phyloP scores from a whole-genome alignment of 306 rosid genomes.

The Cicer yamashitae region DNA sequence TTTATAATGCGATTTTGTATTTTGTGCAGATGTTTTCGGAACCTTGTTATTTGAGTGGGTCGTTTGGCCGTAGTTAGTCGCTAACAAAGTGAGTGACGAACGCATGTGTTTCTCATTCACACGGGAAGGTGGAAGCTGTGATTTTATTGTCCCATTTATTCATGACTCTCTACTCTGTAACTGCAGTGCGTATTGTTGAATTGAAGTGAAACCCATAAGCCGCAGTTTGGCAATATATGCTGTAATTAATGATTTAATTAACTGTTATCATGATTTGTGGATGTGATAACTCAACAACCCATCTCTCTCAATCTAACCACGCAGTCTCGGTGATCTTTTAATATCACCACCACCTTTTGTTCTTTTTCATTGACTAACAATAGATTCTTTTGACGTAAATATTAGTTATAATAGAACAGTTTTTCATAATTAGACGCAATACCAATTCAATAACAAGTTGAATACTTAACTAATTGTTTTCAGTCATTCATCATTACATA shows the following conservation, averaged over 20 bases:
- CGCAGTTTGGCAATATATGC: conserved; percentile 49
- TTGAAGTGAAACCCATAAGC: conserved; percentile 31
- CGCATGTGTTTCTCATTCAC: conserved; percentile 33
- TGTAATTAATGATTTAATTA: conserved; percentile 55
- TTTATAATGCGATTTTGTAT: conserved; percentile 22
- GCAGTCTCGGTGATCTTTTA: not conserved
- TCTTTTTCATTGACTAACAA: not conserved
- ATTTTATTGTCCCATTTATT: conserved; percentile 35
- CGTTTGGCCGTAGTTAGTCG: conserved; percentile 30
- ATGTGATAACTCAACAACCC: conserved; percentile 39
- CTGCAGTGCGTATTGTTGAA: not conserved
- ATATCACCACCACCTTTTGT: not conserved
- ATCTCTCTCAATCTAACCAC: conserved; percentile 5
- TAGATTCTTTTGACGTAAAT: not conserved
- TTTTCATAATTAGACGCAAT: not conserved
- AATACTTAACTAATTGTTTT: not conserved
- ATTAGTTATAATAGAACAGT: not conserved
- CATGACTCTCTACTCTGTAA: conserved; percentile 17
- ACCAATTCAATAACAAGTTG: conserved; percentile 4
- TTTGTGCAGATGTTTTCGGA: conserved; percentile 43
- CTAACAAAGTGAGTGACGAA: conserved; percentile 48
- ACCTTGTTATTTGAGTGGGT: conserved; percentile 24
- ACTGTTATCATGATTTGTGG: conserved; percentile 38
- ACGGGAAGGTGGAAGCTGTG: conserved; percentile 39
- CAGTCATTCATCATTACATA: not conserved